Conservation (phyloP, 768 basidiomycete genomes). For the Hortiboletus campestris region DNA sequence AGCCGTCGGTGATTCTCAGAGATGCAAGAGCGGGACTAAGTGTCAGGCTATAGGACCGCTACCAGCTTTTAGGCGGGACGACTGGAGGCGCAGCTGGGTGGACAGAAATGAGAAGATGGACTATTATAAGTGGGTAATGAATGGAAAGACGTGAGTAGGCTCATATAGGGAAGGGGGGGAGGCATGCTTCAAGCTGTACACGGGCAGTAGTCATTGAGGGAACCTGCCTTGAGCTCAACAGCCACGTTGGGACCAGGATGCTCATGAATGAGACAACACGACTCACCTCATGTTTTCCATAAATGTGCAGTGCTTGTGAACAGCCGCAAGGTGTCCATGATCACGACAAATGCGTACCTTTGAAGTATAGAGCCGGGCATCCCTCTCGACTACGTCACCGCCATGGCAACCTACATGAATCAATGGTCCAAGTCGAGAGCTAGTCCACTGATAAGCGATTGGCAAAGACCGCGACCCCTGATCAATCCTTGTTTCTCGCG, state of each 20-base stretch:
- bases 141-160: conserved; percentile 20
- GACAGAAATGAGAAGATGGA: conserved; percentile 28
- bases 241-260: conserved; percentile 35
- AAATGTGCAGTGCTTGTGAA: conserved; percentile 30
- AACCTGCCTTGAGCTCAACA: conserved; percentile 33
- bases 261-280: conserved; percentile 32
- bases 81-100: conserved; percentile 26
- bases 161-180: conserved; percentile 31
- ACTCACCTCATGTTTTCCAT: conserved; percentile 40
- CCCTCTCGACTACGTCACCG: conserved; percentile 25
- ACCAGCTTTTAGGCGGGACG: conserved; percentile 14
- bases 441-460: conserved; percentile 13
- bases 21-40: conserved; percentile 7
- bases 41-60: conserved; percentile 9
- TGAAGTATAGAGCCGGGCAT: conserved; percentile 20
- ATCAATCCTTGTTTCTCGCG: conserved; percentile 4
- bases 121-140: conserved; percentile 31
- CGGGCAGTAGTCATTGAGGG: conserved; percentile 32
- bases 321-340: conserved; percentile 33
- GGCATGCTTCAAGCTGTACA: conserved; percentile 33
- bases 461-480: conserved; percentile 6
- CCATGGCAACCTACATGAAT: conserved; percentile 23
- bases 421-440: background rate
- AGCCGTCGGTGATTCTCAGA: conserved; percentile 5
- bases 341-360: conserved; percentile 33